phyloP scores from a whole-genome alignment of 257 asterid genomes.

The Lithospermum erythrorhizon region DNA sequence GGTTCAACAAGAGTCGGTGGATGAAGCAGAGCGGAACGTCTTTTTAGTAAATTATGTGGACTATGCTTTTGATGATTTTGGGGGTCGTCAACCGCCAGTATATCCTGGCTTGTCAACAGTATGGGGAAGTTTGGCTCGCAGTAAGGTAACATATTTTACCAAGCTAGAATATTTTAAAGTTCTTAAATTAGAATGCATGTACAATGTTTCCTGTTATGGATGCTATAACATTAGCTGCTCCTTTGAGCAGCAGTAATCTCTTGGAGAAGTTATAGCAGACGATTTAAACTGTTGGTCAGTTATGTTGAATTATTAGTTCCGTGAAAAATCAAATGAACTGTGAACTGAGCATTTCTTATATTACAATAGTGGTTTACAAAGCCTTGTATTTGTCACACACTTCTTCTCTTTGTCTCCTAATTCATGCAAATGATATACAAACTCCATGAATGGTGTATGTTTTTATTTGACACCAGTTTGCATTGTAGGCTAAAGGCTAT shows the following conservation, averaged over 20 bases:
- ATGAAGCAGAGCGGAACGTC: slow-evolving; percentile 92
- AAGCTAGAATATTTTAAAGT: not conserved
- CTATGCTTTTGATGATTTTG: slow-evolving; percentile 94
- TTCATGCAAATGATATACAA: slow-evolving; percentile 1
- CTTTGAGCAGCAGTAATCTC: not conserved
- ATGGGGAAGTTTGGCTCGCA: slow-evolving; percentile 99
- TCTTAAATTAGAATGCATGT: not conserved
- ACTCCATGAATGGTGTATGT: not conserved
- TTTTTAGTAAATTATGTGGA: slow-evolving; percentile 89
- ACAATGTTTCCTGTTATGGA: not conserved
- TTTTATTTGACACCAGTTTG: slow-evolving; percentile 9
- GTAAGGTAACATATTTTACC: slow-evolving; percentile 52
- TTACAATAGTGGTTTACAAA: not conserved
- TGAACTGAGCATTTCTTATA: not conserved
- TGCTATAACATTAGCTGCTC: not conserved
- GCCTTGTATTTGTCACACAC: not conserved
- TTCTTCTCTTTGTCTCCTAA: slow-evolving; percentile 11
- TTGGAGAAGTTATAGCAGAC: not conserved
- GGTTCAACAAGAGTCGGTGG: slow-evolving; percentile 98
- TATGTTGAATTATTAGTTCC: not conserved
- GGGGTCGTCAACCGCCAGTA: slow-evolving; percentile 97
- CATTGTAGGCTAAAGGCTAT: slow-evolving; percentile 85
- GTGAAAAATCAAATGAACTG: not conserved
- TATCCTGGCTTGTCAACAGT: slow-evolving; percentile 98
- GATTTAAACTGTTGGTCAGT: not conserved